These are phyloP conservation scores for Sphagnum magellanicum DNA, from an alignment of 228 moss, liverwort and hornwort genomes.

Conservation along the genomic window DNA sequence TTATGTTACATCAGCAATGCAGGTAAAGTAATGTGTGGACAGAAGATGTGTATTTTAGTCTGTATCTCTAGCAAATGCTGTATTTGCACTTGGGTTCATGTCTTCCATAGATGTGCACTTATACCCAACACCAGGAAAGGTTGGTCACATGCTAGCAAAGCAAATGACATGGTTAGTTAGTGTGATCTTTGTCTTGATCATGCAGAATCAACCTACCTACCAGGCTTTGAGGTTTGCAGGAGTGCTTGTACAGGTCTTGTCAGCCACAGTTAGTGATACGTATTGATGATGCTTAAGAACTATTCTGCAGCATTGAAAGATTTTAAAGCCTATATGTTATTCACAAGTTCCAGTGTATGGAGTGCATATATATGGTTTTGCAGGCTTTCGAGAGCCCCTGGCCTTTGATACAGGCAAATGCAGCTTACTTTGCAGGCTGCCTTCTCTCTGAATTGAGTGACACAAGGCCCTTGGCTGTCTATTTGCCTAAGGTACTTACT, in stretches of 20 bases:
- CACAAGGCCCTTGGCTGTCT: slow-evolving; percentile 61
- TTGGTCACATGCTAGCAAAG: too few relatives aligned
- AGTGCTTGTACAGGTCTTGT: too few relatives aligned
- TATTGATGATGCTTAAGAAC: too few relatives aligned
- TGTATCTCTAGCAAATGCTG: not conserved
- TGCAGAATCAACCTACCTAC: too few relatives aligned
- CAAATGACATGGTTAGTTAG: too few relatives aligned
- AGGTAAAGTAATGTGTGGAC: slow-evolving; percentile 40
- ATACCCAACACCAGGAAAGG: too few relatives aligned
- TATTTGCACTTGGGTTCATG: not conserved
- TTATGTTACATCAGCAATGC: slow-evolving; percentile 81
- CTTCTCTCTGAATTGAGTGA: slow-evolving; percentile 77
- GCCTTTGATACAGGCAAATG: slow-evolving; percentile 97
- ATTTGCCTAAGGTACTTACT: slow-evolving; percentile 68
- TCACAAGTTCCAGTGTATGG: too few relatives aligned
- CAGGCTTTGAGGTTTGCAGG: too few relatives aligned
- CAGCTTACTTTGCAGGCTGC: slow-evolving; percentile 90
- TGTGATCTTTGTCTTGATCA: too few relatives aligned
- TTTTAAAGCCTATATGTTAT: too few relatives aligned
- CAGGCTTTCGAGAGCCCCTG: slow-evolving; percentile 99
- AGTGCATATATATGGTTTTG: slow-evolving; percentile 1
- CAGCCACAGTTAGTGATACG: too few relatives aligned
- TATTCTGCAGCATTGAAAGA: too few relatives aligned
- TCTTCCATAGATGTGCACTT: not conserved
- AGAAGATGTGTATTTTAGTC: not conserved